Evolutionary conservation across 768 basidiomycete genomes (phyloP).

Genomic region (Suillus sp.): DNA sequence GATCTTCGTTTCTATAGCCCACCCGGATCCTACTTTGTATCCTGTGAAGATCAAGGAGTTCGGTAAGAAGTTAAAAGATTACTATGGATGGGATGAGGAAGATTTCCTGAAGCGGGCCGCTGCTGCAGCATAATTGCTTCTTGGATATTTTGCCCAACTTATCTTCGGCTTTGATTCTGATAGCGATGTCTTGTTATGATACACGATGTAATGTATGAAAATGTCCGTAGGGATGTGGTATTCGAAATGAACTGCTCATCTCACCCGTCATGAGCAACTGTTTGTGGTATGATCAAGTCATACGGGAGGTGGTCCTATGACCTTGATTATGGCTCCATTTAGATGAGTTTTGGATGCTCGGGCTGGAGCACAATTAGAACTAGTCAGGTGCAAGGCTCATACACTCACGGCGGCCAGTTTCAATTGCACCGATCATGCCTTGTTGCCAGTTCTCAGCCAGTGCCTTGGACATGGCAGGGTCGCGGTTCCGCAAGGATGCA

Average conservation of each 20-base stretch:
- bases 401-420: constrained; percentile 26
- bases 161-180: background rate
- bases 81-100: constrained; percentile 67
- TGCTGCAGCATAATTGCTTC: constrained; percentile 8
- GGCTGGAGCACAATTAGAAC: constrained; percentile 15
- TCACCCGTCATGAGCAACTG: background rate
- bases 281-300: background rate
- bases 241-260: background rate
- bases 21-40: constrained; percentile 69
- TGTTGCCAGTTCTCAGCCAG: constrained; percentile 23
- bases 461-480: constrained; percentile 20
- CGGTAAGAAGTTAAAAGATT: constrained; percentile 57
- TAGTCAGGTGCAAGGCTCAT: background rate
- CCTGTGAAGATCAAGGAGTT: constrained; percentile 52
- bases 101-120: constrained; percentile 36
- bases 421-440: constrained; percentile 18
- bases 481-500: constrained; percentile 20
- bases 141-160: background rate
- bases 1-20: constrained; percentile 46
- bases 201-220: background rate
- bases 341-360: constrained; percentile 9
- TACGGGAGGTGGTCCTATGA: constrained; percentile 2
- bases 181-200: background rate
- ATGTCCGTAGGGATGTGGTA: background rate
- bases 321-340: background rate